Conservation (phyloP, 192 early-diverging fungal species). For the Linnemannia exigua region DNA sequence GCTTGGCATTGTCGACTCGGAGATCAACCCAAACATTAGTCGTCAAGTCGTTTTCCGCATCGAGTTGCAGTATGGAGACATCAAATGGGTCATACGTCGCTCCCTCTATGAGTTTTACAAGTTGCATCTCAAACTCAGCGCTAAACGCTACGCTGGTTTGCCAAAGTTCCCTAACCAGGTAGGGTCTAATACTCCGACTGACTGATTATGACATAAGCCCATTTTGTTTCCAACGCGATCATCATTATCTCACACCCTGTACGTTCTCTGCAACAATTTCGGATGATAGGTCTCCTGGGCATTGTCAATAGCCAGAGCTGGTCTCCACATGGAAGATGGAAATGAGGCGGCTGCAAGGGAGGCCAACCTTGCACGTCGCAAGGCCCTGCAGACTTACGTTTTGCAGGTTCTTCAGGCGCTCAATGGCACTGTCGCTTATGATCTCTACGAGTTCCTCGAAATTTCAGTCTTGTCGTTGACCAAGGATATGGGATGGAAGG, state of each 20-base stretch:
- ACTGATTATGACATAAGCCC: neutral
- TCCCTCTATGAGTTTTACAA: conserved; percentile 76
- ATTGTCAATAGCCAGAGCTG: conserved; percentile 26
- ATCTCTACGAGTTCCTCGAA: conserved; percentile 84
- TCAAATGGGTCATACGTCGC: conserved; percentile 81
- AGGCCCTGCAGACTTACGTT: conserved; percentile 72
- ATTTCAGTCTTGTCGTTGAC: conserved; percentile 79
- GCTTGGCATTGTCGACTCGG: conserved; percentile 66
- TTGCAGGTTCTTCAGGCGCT: conserved; percentile 68
- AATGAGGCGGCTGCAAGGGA: conserved; percentile 49
- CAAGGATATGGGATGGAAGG: conserved; percentile 87
- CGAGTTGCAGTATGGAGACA: conserved; percentile 81
- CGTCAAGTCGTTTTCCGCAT: conserved; percentile 75
- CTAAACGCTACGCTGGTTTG: conserved; percentile 57
- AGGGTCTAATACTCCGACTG: neutral
- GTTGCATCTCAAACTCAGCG: conserved; percentile 73
- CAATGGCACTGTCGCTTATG: conserved; percentile 74
- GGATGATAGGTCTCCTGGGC: conserved; percentile 29
- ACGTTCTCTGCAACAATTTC: neutral
- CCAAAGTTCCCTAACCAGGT: conserved; percentile 57
- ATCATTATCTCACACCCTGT: neutral
- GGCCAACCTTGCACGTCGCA: conserved; percentile 64
- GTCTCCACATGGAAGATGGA: conserved; percentile 15
- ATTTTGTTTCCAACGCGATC: neutral
- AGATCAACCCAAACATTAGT: conserved; percentile 48